Base-by-base conservation (phyloP, 352 stramenopile species). In the Globisporangium nunn region DNA sequence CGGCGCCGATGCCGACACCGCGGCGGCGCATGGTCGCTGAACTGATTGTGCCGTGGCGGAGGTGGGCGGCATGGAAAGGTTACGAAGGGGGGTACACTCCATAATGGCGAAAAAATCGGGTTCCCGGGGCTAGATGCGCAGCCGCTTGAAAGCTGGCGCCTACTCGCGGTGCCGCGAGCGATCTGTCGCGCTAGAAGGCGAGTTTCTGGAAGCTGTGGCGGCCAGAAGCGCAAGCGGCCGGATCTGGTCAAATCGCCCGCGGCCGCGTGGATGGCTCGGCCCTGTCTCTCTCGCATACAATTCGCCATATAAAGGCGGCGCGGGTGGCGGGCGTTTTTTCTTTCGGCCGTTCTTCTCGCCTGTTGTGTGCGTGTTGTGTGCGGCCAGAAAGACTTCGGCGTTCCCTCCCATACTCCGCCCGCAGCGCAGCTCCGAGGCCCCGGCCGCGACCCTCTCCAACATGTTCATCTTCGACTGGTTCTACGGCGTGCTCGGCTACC, bases 401-500 rank as follows among this genome's bases (percentile, higher is more conserved):
- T 48, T 48, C 43, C 43, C 43, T 29, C 41, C 17, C 43, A n/a
- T 30, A 48, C 17, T 30, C 2, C 28, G 43, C 43, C 18, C 41
- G 11, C 15, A 18, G 8, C 40, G 53, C 45, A 52, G 30, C 4
- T 28, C 2, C 17, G 10, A 28, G 6, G 28, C 56, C 41, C 23
- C 17, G 23, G 23, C 23, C 23, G 23, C 23, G 23, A 23, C 37
- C 50, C n/a, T 3, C 41, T 12, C 12, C 48, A 67, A 11, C 54
- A 98, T 98, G 92, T 98, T 97, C 72, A 72, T 98, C 58, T 89
- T 98, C 49, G 92, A 98, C 70, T 98, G 94, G 94, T 98, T 98
- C 73, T 98, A 97, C 74, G 82, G 88, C 64, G 79, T 98, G 44
- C 72, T 98, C 44, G 87, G 88, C 63, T 97, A 93, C 70, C 77